Conservation (phyloP, 495 filamentous ascomycete species). For the Cryomyces minteri region DNA sequence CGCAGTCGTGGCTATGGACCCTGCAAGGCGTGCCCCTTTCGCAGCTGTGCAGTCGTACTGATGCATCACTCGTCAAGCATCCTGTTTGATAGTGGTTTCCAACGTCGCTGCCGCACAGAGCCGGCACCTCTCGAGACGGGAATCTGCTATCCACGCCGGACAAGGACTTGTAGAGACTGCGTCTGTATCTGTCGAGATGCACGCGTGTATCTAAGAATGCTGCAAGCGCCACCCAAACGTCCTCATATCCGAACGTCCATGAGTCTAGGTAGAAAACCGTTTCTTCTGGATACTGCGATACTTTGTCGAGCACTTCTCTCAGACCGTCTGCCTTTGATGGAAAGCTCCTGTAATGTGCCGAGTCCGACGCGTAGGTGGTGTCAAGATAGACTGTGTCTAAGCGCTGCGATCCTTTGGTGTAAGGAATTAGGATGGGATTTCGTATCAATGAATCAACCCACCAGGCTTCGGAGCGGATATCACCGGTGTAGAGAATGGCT, state of each 20-base stretch:
- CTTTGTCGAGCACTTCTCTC: conserved; percentile 49
- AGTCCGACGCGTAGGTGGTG: conserved; percentile 49
- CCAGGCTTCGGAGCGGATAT: conserved; percentile 62
- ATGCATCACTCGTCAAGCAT: conserved; percentile 45
- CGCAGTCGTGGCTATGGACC: conserved; percentile 32
- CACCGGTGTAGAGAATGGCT: conserved; percentile 80
- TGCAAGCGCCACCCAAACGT: conserved; percentile 75
- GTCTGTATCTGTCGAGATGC: conserved; percentile 71
- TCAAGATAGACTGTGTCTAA: conserved; percentile 78
- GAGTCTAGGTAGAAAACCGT: conserved; percentile 73
- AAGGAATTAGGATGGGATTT: conserved; percentile 60
- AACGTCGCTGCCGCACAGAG: conserved; percentile 55
- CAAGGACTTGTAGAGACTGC: conserved; percentile 36
- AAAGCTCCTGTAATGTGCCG: conserved; percentile 29
- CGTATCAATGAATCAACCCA: conserved; percentile 46
- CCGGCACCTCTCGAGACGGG: conserved; percentile 31
- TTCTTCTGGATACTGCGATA: conserved; percentile 47
- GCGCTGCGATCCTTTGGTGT: conserved; percentile 41
- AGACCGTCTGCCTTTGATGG: conserved; percentile 54
- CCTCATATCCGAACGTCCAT: conserved; percentile 87
- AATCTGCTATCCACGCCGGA: conserved; percentile 8
- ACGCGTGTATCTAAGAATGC: conserved; percentile 50
- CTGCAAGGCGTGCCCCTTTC: conserved; percentile 56
- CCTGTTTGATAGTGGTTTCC: conserved; percentile 54
- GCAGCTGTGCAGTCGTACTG: conserved; percentile 72